Conservation (phyloP, 73 alveolate genomes). For the Tetrahymena borealis region DNA sequence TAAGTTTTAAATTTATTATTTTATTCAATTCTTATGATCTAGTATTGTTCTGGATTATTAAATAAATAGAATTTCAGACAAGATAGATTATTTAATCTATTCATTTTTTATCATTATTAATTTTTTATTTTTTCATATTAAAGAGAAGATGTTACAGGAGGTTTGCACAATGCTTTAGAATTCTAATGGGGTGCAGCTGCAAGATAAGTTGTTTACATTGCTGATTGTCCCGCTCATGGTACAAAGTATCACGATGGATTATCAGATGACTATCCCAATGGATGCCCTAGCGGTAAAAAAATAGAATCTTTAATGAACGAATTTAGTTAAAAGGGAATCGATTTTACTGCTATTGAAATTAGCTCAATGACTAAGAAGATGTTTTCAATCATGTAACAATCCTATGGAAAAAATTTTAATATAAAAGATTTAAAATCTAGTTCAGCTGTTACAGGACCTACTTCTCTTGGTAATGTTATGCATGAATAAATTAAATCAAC, state of each 20-base stretch:
- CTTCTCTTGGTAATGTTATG: neutral
- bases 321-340: neutral
- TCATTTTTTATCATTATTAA: too few species aligned
- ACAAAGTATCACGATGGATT: neutral
- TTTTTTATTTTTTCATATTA: neutral
- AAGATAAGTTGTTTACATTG: neutral
- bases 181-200: neutral
- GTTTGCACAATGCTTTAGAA: neutral
- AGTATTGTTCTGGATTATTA: too few species aligned
- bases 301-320: neutral
- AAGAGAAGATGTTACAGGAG: neutral
- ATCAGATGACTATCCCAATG: neutral
- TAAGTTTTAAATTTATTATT: neutral
- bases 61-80: too few species aligned
- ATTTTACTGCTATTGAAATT: neutral
- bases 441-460: neutral
- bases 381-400: neutral
- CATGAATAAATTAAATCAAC: neutral
- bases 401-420: neutral
- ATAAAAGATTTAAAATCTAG: neutral
- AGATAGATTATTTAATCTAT: too few species aligned
- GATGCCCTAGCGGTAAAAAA: neutral
- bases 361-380: neutral
- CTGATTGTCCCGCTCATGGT: neutral
- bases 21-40: neutral